phyloP scores from a whole-genome alignment of 768 basidiomycete species.

The Leccinum subtestaceum region DNA sequence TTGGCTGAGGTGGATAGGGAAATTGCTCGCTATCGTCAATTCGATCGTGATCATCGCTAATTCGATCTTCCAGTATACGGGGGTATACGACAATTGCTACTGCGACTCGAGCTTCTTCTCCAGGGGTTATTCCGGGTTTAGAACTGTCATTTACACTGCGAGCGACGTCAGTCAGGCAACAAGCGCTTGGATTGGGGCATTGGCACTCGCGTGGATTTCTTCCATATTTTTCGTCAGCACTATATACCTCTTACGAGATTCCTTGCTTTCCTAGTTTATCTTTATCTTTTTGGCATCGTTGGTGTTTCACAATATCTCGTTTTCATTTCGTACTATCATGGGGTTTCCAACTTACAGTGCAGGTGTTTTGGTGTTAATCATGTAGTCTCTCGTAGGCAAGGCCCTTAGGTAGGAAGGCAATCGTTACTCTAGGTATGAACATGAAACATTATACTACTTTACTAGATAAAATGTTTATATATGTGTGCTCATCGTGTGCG shows the following conservation, averaged over 20 bases:
- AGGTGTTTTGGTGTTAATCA: no score
- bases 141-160: slow-evolving; percentile 20
- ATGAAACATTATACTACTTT: no score
- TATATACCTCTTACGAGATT: background rate
- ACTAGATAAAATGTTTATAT: no score
- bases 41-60: slow-evolving; percentile 22
- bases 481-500: no score
- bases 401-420: no score
- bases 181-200: background rate
- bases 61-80: slow-evolving; percentile 32
- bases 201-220: background rate
- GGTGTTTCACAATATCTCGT: no score
- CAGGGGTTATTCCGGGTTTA: slow-evolving; percentile 25
- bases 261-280: background rate
- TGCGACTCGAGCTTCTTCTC: slow-evolving; percentile 27
- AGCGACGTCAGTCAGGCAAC: slow-evolving; percentile 24
- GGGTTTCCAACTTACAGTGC: no score
- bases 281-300: no score
- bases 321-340: no score
- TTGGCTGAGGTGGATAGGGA: slow-evolving; percentile 26
- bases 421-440: no score
- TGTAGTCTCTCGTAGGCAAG: no score
- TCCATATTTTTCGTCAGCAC: background rate
- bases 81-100: slow-evolving; percentile 28
- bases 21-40: slow-evolving; percentile 29